Conservation (phyloP, 2,329 filamentous ascomycete species). For the Fusarium phyllophilum region DNA sequence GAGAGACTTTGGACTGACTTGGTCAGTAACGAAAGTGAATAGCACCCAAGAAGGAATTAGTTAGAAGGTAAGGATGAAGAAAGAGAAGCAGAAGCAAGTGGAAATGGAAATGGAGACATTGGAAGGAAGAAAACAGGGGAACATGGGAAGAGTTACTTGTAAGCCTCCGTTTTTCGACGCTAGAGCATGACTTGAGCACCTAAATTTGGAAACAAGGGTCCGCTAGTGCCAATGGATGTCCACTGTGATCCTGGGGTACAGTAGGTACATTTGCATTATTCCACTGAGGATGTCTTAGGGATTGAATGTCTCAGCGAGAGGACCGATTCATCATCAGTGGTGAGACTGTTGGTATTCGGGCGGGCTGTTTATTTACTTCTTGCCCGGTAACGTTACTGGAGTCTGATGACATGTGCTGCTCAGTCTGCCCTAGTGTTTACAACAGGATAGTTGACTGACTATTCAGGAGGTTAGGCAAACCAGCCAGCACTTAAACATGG, state of each 20-base stretch:
- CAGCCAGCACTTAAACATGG: not conserved
- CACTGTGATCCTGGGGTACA: conserved; percentile 16
- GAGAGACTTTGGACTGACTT: conserved; percentile 24
- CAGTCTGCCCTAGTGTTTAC: not conserved
- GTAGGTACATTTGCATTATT: not conserved
- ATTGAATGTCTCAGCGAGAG: not conserved
- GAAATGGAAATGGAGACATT: not conserved
- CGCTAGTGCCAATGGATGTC: conserved; percentile 1
- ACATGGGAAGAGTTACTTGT: conserved; percentile 1
- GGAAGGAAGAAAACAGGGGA: conserved; percentile 25
- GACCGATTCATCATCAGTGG: not conserved
- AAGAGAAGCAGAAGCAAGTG: not conserved
- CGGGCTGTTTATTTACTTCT: not conserved
- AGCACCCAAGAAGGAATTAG: conserved; percentile 10
- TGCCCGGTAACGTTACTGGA: not conserved
- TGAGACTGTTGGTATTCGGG: not conserved
- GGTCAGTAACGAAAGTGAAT: conserved; percentile 25
- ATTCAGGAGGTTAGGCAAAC: not conserved
- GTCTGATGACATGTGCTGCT: not conserved
- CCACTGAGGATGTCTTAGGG: not conserved
- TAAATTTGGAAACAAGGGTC: conserved; percentile 31
- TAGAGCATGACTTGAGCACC: conserved; percentile 8
- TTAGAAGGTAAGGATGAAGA: conserved; percentile 7
- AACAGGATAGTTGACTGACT: not conserved
- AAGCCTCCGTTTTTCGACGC: conserved; percentile 24